phyloP scores from a whole-genome alignment of 2,329 filamentous ascomycete genomes.

The Hawksworthiomyces lignivorus region DNA sequence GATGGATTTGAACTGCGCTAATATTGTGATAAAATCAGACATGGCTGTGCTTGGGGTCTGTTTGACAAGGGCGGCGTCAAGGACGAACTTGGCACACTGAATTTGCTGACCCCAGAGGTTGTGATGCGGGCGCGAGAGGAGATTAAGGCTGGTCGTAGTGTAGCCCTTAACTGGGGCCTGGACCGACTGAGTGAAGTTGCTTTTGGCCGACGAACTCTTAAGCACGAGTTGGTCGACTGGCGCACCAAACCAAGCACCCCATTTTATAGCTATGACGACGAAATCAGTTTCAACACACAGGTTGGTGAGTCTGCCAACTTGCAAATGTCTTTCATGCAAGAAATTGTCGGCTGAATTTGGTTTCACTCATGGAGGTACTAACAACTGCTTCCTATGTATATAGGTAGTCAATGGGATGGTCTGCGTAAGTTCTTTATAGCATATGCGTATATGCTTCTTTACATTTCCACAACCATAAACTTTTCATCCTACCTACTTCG shows the following conservation, averaged over 20 bases:
- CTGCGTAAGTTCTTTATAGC: slow-evolving; percentile 46
- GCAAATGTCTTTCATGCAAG: too few relatives aligned
- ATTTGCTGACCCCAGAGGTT: slow-evolving; percentile 50
- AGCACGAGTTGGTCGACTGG: slow-evolving; percentile 20
- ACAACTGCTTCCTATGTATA: not conserved
- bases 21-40: too few relatives aligned
- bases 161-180: slow-evolving; percentile 54
- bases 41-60: slow-evolving; percentile 32
- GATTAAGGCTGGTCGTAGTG: slow-evolving; percentile 45
- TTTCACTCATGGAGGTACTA: too few relatives aligned
- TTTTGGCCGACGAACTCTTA: slow-evolving; percentile 46
- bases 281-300: slow-evolving; percentile 12
- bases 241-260: slow-evolving; percentile 5
- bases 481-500: slow-evolving; percentile 28
- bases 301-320: slow-evolving; percentile 27
- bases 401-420: slow-evolving; percentile 49
- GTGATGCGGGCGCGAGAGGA: slow-evolving; percentile 40
- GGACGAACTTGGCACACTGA: slow-evolving; percentile 54
- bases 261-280: slow-evolving; percentile 12
- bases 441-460: too few relatives aligned
- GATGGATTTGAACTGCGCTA: too few relatives aligned
- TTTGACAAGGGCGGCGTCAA: slow-evolving; percentile 37
- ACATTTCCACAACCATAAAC: too few relatives aligned
- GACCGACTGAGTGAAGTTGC: slow-evolving; percentile 43
- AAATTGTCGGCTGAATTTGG: too few relatives aligned